Evolutionary conservation across 768 basidiomycete genomes (phyloP).

Genomic region (Lactarius hengduanensis): DNA sequence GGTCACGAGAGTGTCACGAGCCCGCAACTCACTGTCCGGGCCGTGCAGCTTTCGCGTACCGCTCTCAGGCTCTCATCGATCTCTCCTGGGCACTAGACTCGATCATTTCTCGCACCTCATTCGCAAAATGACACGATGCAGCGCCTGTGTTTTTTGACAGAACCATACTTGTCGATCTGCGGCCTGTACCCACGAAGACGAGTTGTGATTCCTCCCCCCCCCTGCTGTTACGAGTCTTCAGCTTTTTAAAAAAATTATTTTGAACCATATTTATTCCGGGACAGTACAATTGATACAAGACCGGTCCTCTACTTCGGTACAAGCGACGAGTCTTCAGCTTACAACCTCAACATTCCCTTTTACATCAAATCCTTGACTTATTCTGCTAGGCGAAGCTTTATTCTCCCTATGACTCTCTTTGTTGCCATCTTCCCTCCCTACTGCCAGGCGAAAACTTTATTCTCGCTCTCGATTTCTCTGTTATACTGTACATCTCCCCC

Average conservation of each 20-base stretch:
- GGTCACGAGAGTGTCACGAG: too few relatives aligned
- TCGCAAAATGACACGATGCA: not conserved
- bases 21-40: too few relatives aligned
- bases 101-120: not conserved
- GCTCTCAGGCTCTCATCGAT: too few relatives aligned
- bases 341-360: not conserved
- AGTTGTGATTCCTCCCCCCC: not conserved
- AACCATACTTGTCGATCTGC: not conserved
- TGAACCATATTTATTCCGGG: too few relatives aligned
- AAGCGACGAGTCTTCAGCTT: not conserved
- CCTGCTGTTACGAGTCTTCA: not conserved
- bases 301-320: too few relatives aligned
- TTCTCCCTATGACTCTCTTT: too few relatives aligned
- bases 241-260: too few relatives aligned
- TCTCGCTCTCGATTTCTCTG: not conserved
- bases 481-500: not conserved
- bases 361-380: not conserved
- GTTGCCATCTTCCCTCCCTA: too few relatives aligned
- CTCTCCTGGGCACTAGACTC: not conserved
- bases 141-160: not conserved
- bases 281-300: too few relatives aligned
- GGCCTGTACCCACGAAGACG: not conserved
- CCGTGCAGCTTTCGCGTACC: too few relatives aligned
- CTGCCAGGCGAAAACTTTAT: too few relatives aligned
- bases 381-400: not conserved